Evolutionary conservation across 164 flowering plant species (phyloP).

Genomic region (Umbellularia californica): DNA sequence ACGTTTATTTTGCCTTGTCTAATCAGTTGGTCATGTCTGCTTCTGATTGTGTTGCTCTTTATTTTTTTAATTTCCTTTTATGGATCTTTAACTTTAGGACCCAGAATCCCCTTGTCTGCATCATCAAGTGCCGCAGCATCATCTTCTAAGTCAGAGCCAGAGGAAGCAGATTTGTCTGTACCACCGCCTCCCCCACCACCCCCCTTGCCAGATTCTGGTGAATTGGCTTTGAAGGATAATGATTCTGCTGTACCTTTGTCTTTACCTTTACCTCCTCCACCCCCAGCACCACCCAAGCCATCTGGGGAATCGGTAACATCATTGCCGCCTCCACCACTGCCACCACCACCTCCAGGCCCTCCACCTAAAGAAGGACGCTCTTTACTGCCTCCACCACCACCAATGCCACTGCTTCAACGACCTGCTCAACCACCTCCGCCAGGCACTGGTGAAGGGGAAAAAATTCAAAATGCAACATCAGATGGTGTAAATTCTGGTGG

Average conservation of each 20-base stretch:
- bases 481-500: constrained; percentile 38
- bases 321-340: constrained; percentile 67
- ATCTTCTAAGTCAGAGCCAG: constrained; percentile 58
- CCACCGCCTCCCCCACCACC: constrained; percentile 87
- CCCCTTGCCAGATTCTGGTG: constrained; percentile 58
- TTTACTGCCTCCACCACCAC: constrained; percentile 44
- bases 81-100: constrained; percentile 46
- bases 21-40: neutral
- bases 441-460: constrained; percentile 46
- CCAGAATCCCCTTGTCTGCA: constrained; percentile 69
- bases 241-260: constrained; percentile 51
- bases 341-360: constrained; percentile 83
- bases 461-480: constrained; percentile 25
- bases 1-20: neutral
- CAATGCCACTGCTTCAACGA: constrained; percentile 45
- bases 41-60: neutral
- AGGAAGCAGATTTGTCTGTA: constrained; percentile 56
- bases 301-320: constrained; percentile 30
- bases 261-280: constrained; percentile 72
- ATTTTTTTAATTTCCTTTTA: constrained; percentile 1
- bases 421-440: constrained; percentile 73
- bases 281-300: constrained; percentile 71
- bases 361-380: constrained; percentile 58
- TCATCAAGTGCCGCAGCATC: constrained; percentile 67
- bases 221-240: constrained; percentile 38